phyloP scores from a whole-genome alignment of 2,329 filamentous ascomycete species.

The Sporothrix protearum region DNA sequence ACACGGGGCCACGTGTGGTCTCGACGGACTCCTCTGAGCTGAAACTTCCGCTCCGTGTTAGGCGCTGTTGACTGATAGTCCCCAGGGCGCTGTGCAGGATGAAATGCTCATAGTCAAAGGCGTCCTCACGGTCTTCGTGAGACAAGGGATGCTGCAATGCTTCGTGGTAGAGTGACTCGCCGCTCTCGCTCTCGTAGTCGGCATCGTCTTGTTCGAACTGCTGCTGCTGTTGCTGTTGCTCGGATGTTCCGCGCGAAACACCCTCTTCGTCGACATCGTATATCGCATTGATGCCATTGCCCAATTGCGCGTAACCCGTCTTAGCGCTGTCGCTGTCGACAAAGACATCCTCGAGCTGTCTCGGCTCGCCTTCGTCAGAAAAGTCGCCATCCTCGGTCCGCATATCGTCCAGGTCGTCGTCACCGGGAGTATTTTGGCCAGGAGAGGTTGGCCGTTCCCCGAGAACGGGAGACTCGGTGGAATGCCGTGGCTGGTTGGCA shows the following conservation, averaged over 20 bases:
- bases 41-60: conserved; percentile 49
- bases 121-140: conserved; percentile 90
- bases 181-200: conserved; percentile 58
- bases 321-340: conserved; percentile 26
- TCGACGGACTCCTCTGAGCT: conserved; percentile 60
- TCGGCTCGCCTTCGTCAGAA: conserved; percentile 31
- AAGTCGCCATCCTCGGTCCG: conserved; percentile 40
- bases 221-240: neutral
- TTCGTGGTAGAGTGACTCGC: conserved; percentile 62
- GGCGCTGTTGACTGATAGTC: conserved; percentile 59
- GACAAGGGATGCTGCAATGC: conserved; percentile 59
- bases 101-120: conserved; percentile 95
- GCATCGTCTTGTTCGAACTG: conserved; percentile 31
- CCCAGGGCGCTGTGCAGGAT: conserved; percentile 91
- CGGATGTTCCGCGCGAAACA: neutral
- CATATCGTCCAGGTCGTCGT: conserved; percentile 41
- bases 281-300: conserved; percentile 35
- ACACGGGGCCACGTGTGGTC: conserved; percentile 53
- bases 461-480: conserved; percentile 14
- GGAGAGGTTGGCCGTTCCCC: neutral
- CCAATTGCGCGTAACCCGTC: conserved; percentile 26
- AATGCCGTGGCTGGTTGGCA: neutral
- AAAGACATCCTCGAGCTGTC: conserved; percentile 35
- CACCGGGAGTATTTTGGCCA: conserved; percentile 21
- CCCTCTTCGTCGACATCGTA: conserved; percentile 33